Evolutionary conservation across 495 filamentous ascomycete species (phyloP), one percentile per base, ranked within the genome.

Genomic region (Penicilliopsis zonata): DNA sequence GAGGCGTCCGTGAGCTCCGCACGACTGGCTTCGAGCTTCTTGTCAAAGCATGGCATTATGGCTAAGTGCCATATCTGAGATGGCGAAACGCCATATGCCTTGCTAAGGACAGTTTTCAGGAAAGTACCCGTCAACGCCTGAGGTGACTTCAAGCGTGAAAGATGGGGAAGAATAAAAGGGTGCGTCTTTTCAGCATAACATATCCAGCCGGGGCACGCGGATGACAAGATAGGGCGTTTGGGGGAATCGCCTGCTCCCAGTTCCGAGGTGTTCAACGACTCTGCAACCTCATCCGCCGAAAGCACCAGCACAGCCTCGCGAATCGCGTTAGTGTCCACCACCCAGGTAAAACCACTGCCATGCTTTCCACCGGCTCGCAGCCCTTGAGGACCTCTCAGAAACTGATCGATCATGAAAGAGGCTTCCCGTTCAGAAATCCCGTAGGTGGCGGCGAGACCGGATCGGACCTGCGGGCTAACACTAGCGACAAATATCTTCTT

Each of bases 171-270:
- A 25, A 95, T 74, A 43, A 92, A 77, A 0, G 90, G 85, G 49
- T 98, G 88, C 18, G 85, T 94, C 58, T 96, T 95, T 46, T 98
- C 90, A 29, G 88, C 86, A 52, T 98, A 96, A 58, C 90, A 98
- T 19, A 98, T 88, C 85, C 93, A 98, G 18, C 90, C 90, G 0
- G 90, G 90, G 50, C 90, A 98, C 8, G 85, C 83, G 7, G 86
- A 88, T 7, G 88, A 82, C 9, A 98, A 60, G 33, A 95, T 79
- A 0, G 87, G 92, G 24, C 69, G 72, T 29, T 74, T 70, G 1
- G 75, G 70, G 6, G 32, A 28, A 16, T 37, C 30, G 7, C 35
- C 25, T 19, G 44, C 28, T 9, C 28, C 34, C 24, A 48, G 41
- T 26, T 49, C 50, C 5, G 34, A 35, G 2, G 34, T 34, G 20